Percentiles rank a stretch among this genome's conserved stretches.
Conservation (phyloP, 2,329 filamentous ascomycete species). For the Curvularia verruculosa region DNA sequence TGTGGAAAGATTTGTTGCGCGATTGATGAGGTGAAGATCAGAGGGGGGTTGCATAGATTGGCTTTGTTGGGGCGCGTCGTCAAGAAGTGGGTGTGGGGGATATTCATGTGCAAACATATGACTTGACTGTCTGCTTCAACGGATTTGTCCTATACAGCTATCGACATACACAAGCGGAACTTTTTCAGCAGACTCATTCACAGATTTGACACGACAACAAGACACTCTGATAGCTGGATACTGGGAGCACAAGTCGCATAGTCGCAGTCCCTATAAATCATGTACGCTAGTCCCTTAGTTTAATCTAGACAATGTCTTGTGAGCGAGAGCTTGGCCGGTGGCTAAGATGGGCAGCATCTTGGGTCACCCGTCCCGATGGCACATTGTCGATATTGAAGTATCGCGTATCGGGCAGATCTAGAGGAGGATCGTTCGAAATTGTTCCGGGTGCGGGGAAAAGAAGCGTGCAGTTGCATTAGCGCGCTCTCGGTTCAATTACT, state of each 20-base stretch:
- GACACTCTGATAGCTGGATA: not conserved
- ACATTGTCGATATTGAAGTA: not conserved
- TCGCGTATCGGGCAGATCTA: not conserved
- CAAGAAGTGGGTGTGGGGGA: not conserved
- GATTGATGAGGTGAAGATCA: not conserved
- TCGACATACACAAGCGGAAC: not conserved
- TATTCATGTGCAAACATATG: not conserved
- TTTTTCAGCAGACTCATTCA: not conserved
- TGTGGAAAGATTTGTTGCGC: not conserved
- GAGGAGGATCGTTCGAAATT: not conserved
- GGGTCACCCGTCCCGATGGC: too few relatives aligned
- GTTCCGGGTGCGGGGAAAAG: not conserved
- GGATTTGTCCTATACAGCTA: not conserved
- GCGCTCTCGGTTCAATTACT: not conserved
- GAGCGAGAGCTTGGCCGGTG: slow-evolving; percentile 1
- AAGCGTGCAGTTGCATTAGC: too few relatives aligned
- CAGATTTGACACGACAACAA: not conserved
- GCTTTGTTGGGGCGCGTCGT: not conserved
- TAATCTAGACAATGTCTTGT: not conserved
- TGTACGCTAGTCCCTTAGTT: not conserved
- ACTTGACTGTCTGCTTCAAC: not conserved
- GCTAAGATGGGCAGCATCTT: not conserved
- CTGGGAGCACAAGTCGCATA: not conserved
- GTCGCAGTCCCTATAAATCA: not conserved
- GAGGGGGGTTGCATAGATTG: not conserved